Evolutionary conservation across 805 yeast species (phyloP), one percentile per base, ranked within the genome.

Genomic region (Lachancea dasiensis): DNA sequence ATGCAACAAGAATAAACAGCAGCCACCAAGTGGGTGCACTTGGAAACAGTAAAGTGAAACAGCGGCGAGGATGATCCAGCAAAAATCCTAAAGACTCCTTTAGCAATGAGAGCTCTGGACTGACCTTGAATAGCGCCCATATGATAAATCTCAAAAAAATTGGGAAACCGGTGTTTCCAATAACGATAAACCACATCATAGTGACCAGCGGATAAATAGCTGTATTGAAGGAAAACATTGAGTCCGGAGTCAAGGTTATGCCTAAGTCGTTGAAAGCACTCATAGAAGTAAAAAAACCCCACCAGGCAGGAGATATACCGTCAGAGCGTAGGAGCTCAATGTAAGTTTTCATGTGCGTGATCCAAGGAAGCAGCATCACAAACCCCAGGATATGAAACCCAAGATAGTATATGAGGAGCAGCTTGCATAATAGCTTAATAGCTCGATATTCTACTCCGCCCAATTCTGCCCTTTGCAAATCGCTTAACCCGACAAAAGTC

Each of bases 361-460:
- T 72, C 80, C 86, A 92, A 1, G 85, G 79, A 0, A 81, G 67
- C 14, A 81, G 60, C 36, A 76, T 63, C 0, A 71, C 48, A 21
- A 77, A 52, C 0, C 73, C 75, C 17, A 79, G 24, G 3, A 83
- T 43, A 51, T 84, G 86, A 52, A 86, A 78, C 0, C 95, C 95
- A 39, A 87, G 45, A 51, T 85, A 87, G 54, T 85, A 92, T 5
- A 59, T 41, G 0, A 76, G 55, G 10, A 90, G 61, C 31, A 90
- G 73, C 46, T 73, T 72, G 41, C 82, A 76, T 40, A 92, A 64
- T 7, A 87, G 64, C 53, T 86, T 86, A 41, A 85, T 71, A 0
- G 99, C 86, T 30, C 97, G 72, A 57, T 92, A 92, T 55, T 92
- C 99, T 11, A 92, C 96, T 34, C 98, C 99, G 26, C 98, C 99